Evolutionary conservation across 371 early-diverging fungal genomes (phyloP).

Genomic region (Mortierella polycephala): DNA sequence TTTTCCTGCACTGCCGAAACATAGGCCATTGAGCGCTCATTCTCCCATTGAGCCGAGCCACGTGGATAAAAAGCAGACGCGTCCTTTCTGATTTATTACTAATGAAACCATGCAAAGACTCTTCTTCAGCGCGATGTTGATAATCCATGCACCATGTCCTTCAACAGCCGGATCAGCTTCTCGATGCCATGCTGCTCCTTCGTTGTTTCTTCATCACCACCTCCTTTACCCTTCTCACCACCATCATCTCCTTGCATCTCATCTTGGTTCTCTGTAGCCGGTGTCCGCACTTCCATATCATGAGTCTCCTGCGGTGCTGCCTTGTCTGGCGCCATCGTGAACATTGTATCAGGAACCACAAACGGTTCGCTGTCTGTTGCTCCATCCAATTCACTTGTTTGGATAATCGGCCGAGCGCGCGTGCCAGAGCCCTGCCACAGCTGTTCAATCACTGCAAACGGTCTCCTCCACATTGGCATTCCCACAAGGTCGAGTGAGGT

Average conservation of each 20-base stretch:
- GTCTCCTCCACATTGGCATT: not conserved
- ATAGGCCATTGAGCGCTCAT: too few relatives aligned
- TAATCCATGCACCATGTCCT: slow-evolving; percentile 4
- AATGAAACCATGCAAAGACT: too few relatives aligned
- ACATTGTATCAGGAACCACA: not conserved
- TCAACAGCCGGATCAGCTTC: slow-evolving; percentile 1
- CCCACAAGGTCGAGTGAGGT: slow-evolving; percentile 26
- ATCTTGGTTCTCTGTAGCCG: not conserved
- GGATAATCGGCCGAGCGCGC: too few relatives aligned
- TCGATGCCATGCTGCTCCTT: not conserved
- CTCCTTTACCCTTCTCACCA: not conserved
- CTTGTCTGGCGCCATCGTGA: not conserved
- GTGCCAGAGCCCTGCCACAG: too few relatives aligned
- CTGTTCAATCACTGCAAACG: not conserved
- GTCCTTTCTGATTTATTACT: too few relatives aligned
- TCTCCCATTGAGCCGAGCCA: too few relatives aligned
- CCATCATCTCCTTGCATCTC: not conserved
- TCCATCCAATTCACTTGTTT: too few relatives aligned
- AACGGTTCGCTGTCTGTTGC: not conserved
- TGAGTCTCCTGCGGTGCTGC: not conserved
- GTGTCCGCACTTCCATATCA: not conserved
- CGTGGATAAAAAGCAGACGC: too few relatives aligned
- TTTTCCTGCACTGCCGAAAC: too few relatives aligned
- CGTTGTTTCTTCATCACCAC: not conserved
- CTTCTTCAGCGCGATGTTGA: not conserved